These are phyloP conservation scores for Saccharomyces hybrid DNA, from an alignment of 1,139 yeast genomes.

Conservation along the genomic window DNA sequence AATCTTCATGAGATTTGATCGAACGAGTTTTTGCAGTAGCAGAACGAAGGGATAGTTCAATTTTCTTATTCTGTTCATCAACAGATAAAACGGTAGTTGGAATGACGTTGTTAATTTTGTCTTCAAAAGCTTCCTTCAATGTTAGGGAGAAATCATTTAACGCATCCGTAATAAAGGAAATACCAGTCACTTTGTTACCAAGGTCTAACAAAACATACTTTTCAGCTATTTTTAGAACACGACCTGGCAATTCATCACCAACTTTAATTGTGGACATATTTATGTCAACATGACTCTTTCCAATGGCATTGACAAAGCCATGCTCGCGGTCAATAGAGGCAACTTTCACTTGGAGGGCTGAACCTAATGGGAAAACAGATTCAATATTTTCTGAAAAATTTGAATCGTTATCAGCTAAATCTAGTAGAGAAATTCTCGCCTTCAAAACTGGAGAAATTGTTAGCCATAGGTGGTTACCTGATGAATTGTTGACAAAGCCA, in stretches of 20 bases:
- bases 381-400: conserved; percentile 38
- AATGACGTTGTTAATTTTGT: conserved; percentile 47
- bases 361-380: conserved; percentile 58
- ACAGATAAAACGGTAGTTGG: conserved; percentile 53
- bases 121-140: conserved; percentile 42
- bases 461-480: conserved; percentile 58
- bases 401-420: conserved; percentile 51
- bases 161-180: conserved; percentile 71
- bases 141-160: conserved; percentile 58
- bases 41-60: conserved; percentile 57
- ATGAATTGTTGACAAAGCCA: conserved; percentile 56
- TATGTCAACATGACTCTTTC: conserved; percentile 40
- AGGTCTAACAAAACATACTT: conserved; percentile 60
- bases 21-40: conserved; percentile 46
- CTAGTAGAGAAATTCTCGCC: conserved; percentile 63
- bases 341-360: conserved; percentile 57
- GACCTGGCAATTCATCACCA: conserved; percentile 58
- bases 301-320: conserved; percentile 43
- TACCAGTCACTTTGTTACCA: conserved; percentile 54
- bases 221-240: conserved; percentile 55
- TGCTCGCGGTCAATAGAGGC: conserved; percentile 48
- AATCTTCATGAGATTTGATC: conserved; percentile 45
- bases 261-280: conserved; percentile 46
- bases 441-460: conserved; percentile 60
- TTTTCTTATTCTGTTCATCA: conserved; percentile 49